Evolutionary conservation across 2,329 filamentous ascomycete species (phyloP), one percentile per base, ranked within the genome.

Genomic region (Aspergillus flavus): DNA sequence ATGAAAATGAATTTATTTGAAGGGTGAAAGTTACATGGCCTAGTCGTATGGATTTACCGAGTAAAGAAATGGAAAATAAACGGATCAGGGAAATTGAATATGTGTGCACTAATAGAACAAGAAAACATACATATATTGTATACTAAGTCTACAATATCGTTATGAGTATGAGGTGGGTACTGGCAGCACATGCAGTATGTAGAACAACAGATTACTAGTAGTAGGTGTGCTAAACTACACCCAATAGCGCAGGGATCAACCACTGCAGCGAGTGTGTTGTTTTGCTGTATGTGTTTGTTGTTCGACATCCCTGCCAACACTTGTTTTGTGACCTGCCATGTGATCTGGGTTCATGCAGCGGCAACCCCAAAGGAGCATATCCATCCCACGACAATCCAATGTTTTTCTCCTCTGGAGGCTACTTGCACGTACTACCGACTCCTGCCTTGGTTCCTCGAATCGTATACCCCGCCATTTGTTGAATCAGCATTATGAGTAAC

Each of bases 1-100:
- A 68, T 66, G 62, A 66, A 66, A 66, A 66, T 63, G 57, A 63
- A 64, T 32, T 55, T 28, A 58, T 61, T 41, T 61, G 16, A 53
- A 56, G 61, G 61, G 48, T 54, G 14, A 46, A 41, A 6, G 19
- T 26, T 30, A 36, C 26, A 28, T 30, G 43, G 30, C 7, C 12
- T 26, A 36, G 53, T 32, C 14, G 28, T n/a, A 10, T 21, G 14
- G n/a, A 32, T 32, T 11, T 12, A 45, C 26, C 26, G 26, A 28
- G 26, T 28, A 28, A 28, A 28, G 26, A 28, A 28, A 28, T 6
- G 26, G 26, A 28, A 28, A 28, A 28, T 7, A 28, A 28, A 28
- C 26, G 26, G 26, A 28, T 28, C 26, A 30, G 26, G 14, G 14
- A 50, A 54, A 55, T 39, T 23, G 32, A 19, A 39, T 2, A 5